phyloP scores from a whole-genome alignment of 2,329 filamentous ascomycete species.

The Amesomyces nigricolor region DNA sequence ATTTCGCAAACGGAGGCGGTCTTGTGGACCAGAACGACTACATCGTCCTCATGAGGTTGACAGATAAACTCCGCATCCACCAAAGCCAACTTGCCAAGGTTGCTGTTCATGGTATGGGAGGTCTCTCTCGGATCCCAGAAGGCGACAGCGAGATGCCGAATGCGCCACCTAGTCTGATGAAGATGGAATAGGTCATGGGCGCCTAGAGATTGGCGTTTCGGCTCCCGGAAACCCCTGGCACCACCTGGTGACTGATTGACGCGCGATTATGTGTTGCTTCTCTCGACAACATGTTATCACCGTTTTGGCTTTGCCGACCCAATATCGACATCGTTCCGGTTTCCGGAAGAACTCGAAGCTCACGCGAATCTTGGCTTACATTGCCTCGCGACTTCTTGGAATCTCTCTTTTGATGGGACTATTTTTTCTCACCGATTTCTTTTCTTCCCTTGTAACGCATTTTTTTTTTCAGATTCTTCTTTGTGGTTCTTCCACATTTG shows the following conservation, averaged over 20 bases:
- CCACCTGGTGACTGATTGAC: neutral
- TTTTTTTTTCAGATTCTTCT: constrained; percentile 1
- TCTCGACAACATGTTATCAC: no score
- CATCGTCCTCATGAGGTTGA: constrained; percentile 70
- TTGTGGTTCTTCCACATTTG: neutral
- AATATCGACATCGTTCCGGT: constrained; percentile 18
- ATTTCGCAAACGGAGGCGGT: constrained; percentile 69
- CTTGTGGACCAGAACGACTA: constrained; percentile 75
- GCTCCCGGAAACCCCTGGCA: neutral
- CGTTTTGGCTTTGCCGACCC: constrained; percentile 12
- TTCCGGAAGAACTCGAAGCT: constrained; percentile 31
- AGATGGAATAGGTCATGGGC: constrained; percentile 34
- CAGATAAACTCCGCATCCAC: constrained; percentile 75
- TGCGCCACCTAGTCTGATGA: constrained; percentile 32
- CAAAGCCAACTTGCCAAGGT: constrained; percentile 35
- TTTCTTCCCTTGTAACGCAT: neutral
- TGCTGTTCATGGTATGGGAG: constrained; percentile 38
- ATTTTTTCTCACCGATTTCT: neutral
- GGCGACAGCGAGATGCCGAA: constrained; percentile 48
- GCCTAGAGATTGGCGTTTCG: constrained; percentile 18
- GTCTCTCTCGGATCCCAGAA: constrained; percentile 51
- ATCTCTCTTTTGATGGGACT: neutral
- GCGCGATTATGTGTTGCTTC: constrained; percentile 1
- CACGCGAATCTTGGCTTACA: constrained; percentile 30
- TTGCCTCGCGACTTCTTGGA: constrained; percentile 11